These are phyloP conservation scores for Linum trigynum DNA, from an alignment of 345 rosid genomes.

Conservation along the genomic window DNA sequence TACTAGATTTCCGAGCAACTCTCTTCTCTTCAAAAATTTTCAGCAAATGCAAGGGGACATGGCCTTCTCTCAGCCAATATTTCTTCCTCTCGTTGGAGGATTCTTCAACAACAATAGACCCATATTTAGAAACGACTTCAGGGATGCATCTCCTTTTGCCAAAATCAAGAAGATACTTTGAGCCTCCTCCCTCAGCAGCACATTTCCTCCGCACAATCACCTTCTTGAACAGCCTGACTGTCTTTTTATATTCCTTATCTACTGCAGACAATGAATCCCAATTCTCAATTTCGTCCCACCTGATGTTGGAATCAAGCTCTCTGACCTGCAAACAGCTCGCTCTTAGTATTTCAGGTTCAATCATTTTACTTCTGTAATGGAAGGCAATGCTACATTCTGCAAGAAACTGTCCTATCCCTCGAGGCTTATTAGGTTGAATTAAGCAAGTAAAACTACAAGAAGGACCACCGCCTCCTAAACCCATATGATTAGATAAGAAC, in stretches of 20 bases:
- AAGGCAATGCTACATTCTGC: too few relatives aligned
- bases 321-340: conserved; percentile 51
- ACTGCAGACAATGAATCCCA: conserved; percentile 38
- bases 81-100: conserved; percentile 82
- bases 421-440: too few relatives aligned
- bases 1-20: conserved; percentile 47
- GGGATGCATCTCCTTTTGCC: conserved; percentile 92
- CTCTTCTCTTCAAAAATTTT: conserved; percentile 91
- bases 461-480: conserved; percentile 7
- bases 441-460: conserved; percentile 4
- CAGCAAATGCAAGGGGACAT: conserved; percentile 85
- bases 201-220: conserved; percentile 68
- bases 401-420: too few relatives aligned
- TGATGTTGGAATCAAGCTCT: conserved; percentile 66
- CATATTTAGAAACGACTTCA: conserved; percentile 56
- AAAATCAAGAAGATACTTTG: conserved; percentile 91
- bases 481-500: background rate
- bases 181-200: conserved; percentile 35
- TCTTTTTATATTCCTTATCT: conserved; percentile 69
- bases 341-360: too few relatives aligned
- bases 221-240: conserved; percentile 76
- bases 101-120: conserved; percentile 53
- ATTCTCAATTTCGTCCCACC: conserved; percentile 87
- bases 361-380: too few relatives aligned
- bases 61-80: conserved; percentile 73